These are phyloP conservation scores for Decorospora gaudefroyi DNA, from an alignment of 2,329 filamentous ascomycete genomes.

Conservation along the genomic window DNA sequence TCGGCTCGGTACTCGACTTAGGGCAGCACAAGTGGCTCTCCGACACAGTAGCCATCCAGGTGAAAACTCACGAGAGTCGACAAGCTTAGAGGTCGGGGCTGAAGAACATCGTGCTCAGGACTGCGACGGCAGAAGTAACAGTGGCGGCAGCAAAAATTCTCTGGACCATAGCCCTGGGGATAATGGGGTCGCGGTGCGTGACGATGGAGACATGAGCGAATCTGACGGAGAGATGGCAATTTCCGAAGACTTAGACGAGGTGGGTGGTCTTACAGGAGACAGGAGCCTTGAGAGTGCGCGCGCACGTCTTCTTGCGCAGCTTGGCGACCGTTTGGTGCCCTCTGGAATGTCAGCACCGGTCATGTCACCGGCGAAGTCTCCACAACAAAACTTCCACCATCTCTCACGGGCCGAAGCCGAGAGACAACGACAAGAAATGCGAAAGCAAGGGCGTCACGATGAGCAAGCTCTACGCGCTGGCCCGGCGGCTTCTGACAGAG, in stretches of 20 bases:
- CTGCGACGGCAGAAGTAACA: too few species aligned
- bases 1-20: constrained; percentile 55
- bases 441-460: constrained; percentile 7
- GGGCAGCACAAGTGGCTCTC: constrained; percentile 1
- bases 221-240: constrained; percentile 29
- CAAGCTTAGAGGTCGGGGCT: too few species aligned
- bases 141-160: too few species aligned
- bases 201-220: constrained; percentile 8
- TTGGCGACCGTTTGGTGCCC: constrained; percentile 43
- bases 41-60: background rate
- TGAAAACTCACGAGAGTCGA: too few species aligned
- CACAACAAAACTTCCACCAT: background rate
- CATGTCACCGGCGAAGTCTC: background rate
- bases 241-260: constrained; percentile 25
- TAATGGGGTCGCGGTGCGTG: background rate
- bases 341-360: constrained; percentile 16
- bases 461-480: background rate
- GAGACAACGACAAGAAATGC: constrained; percentile 25
- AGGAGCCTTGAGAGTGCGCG: constrained; percentile 56
- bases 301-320: constrained; percentile 51
- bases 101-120: too few species aligned
- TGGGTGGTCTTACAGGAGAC: constrained; percentile 12
- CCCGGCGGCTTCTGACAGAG: background rate
- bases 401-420: constrained; percentile 30
- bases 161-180: too few species aligned